A percentile compares a stretch with the other conserved stretches of the same genome.
Evolutionary conservation across 768 basidiomycete species (phyloP).

Genomic region (Boletellus ananiceps): DNA sequence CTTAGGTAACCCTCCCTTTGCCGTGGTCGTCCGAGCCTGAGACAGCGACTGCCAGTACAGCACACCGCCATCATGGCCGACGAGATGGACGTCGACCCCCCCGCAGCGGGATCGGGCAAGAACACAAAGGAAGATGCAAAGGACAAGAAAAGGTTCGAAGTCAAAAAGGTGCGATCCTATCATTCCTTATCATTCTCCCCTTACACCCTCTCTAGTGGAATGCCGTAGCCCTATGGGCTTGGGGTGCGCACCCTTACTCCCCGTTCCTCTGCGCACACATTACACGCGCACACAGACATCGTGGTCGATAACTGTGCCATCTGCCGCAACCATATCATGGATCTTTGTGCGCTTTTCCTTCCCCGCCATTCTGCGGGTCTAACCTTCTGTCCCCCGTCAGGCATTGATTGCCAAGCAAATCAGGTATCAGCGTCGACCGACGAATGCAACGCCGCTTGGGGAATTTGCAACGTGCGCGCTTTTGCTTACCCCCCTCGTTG

Average conservation of each 20-base stretch:
- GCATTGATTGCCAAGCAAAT: slow-evolving; percentile 99
- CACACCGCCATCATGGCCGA: slow-evolving; percentile 44
- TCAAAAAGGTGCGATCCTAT: slow-evolving; percentile 79
- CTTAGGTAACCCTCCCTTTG: slow-evolving; percentile 15
- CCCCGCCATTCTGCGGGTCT: not conserved
- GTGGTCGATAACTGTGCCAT: slow-evolving; percentile 99
- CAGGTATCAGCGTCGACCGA: slow-evolving; percentile 96
- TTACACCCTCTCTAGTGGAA: slow-evolving; percentile 70
- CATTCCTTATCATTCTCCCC: not conserved
- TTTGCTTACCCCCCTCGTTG: not conserved
- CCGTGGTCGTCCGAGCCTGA: too few species aligned
- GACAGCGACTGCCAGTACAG: not conserved
- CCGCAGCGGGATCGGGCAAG: slow-evolving; percentile 35
- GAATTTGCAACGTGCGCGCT: slow-evolving; percentile 82
- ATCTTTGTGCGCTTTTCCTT: slow-evolving; percentile 70
- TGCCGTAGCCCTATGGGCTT: slow-evolving; percentile 96
- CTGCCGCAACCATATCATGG: slow-evolving; percentile 99
- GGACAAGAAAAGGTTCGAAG: slow-evolving; percentile 88
- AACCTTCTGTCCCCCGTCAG: slow-evolving; percentile 37
- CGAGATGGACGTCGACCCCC: slow-evolving; percentile 67
- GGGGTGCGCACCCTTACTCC: slow-evolving; percentile 56
- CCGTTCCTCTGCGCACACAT: slow-evolving; percentile 4
- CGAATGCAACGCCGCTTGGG: slow-evolving; percentile 98
- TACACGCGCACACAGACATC: slow-evolving; percentile 58
- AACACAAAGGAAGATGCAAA: slow-evolving; percentile 54